Evolutionary conservation across 306 rosid genomes (phyloP).

Genomic region (Ormosia emarginata): DNA sequence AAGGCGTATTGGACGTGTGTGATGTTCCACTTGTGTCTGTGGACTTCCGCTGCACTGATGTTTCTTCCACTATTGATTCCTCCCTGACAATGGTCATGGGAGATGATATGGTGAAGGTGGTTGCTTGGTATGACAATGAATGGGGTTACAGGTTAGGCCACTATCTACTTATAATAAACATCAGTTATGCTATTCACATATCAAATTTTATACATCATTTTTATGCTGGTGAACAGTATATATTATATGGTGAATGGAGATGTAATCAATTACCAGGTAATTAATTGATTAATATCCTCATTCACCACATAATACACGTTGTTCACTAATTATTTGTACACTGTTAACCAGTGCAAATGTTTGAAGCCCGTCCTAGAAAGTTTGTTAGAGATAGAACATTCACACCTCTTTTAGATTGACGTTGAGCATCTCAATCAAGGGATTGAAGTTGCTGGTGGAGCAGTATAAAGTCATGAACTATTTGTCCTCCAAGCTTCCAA

Average conservation of each 20-base stretch:
- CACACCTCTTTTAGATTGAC: background rate
- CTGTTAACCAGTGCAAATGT: background rate
- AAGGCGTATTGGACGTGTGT: slow-evolving; percentile 63
- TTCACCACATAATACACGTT: no score
- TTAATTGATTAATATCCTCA: no score
- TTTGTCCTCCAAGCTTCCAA: background rate
- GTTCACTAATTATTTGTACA: no score
- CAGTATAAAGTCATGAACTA: background rate
- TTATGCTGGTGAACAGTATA: no score
- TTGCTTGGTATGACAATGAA: slow-evolving; percentile 81
- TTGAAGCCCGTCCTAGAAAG: background rate
- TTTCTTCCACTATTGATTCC: slow-evolving; percentile 64
- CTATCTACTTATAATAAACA: background rate
- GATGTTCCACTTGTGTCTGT: slow-evolving; percentile 70
- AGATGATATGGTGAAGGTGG: slow-evolving; percentile 77
- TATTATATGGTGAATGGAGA: no score
- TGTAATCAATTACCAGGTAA: no score
- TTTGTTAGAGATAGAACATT: background rate
- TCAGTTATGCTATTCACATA: no score
- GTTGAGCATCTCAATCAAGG: background rate
- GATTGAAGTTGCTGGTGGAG: background rate
- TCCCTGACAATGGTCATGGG: slow-evolving; percentile 79
- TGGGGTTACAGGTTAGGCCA: slow-evolving; percentile 75
- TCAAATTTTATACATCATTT: no score
- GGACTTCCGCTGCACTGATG: slow-evolving; percentile 66